These are phyloP conservation scores for Rutstroemia sp. DNA, from an alignment of 2,329 filamentous ascomycete species.

Conservation along the genomic window DNA sequence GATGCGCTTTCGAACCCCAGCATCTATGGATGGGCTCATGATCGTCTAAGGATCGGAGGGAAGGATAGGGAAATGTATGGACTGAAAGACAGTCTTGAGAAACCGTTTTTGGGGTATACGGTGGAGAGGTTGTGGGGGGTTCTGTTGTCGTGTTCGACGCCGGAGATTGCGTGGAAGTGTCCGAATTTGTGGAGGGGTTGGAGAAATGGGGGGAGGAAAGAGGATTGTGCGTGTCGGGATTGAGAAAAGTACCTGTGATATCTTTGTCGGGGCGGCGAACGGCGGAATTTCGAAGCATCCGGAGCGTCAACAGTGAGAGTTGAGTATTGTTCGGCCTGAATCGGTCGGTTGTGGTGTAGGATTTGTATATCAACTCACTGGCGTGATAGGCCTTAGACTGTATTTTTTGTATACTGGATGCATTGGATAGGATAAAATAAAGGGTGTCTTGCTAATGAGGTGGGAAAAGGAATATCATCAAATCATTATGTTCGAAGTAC, in stretches of 20 bases:
- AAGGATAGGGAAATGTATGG: slow-evolving; percentile 20
- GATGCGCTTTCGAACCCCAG: slow-evolving; percentile 21
- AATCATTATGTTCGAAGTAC: no score
- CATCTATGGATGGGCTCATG: slow-evolving; percentile 25
- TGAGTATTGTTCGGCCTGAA: no score
- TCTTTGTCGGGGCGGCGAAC: no score
- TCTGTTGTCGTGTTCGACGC: slow-evolving; percentile 29
- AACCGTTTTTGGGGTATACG: slow-evolving; percentile 30
- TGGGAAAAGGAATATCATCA: no score
- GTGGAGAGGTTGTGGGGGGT: slow-evolving; percentile 33
- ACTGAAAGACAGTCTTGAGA: slow-evolving; percentile 21
- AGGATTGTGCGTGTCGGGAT: slow-evolving; percentile 19
- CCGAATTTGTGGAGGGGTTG: slow-evolving; percentile 18
- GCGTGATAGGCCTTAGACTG: no score
- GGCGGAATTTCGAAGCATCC: no score
- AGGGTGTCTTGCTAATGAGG: no score
- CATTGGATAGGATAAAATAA: no score
- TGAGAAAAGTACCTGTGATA: background rate
- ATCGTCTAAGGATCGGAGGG: slow-evolving; percentile 14
- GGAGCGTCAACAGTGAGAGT: no score
- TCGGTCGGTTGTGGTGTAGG: no score
- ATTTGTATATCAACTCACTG: no score
- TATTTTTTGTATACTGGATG: no score
- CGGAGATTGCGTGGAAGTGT: slow-evolving; percentile 26
- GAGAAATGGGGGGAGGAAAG: slow-evolving; percentile 16